Evolutionary conservation across 2,329 filamentous ascomycete genomes (phyloP).

Genomic region (Calonectria henricotiae): DNA sequence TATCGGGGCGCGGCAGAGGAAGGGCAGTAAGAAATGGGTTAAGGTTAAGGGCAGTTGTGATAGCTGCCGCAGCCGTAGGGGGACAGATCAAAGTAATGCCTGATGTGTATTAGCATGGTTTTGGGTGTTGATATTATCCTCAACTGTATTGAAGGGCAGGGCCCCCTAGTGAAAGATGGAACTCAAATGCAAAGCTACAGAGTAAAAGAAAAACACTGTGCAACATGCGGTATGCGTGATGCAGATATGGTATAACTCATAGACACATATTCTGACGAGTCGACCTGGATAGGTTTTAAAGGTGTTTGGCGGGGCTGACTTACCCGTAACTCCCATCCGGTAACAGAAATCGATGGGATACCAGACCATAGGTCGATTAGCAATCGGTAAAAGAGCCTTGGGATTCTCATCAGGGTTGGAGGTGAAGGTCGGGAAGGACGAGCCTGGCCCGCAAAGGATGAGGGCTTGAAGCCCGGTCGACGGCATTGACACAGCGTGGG

Average conservation of each 20-base stretch:
- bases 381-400: conserved; percentile 86
- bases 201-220: background rate
- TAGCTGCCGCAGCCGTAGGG: conserved; percentile 77
- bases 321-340: conserved; percentile 83
- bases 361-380: conserved; percentile 92
- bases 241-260: background rate
- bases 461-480: conserved; percentile 86
- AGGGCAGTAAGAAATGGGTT: conserved; percentile 85
- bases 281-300: background rate
- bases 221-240: background rate
- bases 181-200: background rate
- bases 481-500: conserved; percentile 82
- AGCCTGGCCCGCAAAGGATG: conserved; percentile 87
- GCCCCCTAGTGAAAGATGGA: background rate
- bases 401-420: conserved; percentile 85
- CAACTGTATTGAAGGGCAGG: background rate
- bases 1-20: conserved; percentile 80
- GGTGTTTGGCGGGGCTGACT: conserved; percentile 51
- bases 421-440: conserved; percentile 87
- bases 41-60: conserved; percentile 80
- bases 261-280: background rate
- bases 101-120: conserved; percentile 55
- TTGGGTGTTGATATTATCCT: background rate
- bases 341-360: conserved; percentile 91
- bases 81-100: conserved; percentile 77